phyloP scores from a whole-genome alignment of 2,329 filamentous ascomycete species.

The Clathrospora elynae region DNA sequence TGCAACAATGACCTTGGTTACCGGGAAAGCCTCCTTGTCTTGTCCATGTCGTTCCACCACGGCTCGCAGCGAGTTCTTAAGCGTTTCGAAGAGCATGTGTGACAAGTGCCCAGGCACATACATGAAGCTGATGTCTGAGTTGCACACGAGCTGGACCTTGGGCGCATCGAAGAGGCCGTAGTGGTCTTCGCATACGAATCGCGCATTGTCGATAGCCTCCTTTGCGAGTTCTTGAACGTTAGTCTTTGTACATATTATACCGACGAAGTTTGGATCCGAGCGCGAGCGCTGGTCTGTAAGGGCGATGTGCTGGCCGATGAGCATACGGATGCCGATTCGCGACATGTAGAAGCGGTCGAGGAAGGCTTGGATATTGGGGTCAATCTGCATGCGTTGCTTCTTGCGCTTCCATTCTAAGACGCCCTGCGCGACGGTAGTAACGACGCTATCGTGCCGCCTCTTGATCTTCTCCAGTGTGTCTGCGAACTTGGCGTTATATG shows the following conservation, averaged over 20 bases:
- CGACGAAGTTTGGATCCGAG: conserved; percentile 90
- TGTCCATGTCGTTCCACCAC: conserved; percentile 95
- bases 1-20: conserved; percentile 96
- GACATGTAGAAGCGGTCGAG: conserved; percentile 99
- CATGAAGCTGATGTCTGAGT: conserved; percentile 95
- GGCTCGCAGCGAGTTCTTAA: conserved; percentile 96
- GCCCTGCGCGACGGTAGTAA: conserved; percentile 96
- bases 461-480: conserved; percentile 93
- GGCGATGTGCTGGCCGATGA: conserved; percentile 97
- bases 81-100: conserved; percentile 98
- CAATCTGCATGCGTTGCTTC: conserved; percentile 96
- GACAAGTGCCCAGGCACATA: conserved; percentile 98
- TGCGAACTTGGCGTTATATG: conserved; percentile 92
- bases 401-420: conserved; percentile 98
- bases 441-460: conserved; percentile 91
- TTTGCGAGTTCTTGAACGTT: conserved; percentile 94
- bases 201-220: conserved; percentile 96
- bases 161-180: conserved; percentile 97
- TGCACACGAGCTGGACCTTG: conserved; percentile 95
- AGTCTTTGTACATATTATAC: conserved; percentile 98
- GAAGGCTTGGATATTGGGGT: conserved; percentile 95
- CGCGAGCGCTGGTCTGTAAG: conserved; percentile 90
- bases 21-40: conserved; percentile 93
- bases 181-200: conserved; percentile 99
- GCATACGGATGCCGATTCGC: conserved; percentile 97